A percentile compares a stretch with the other conserved stretches of the same genome.
These are phyloP conservation scores for Coemansia sp. DNA, from an alignment of 192 early-diverging fungal species.

Conservation along the genomic window DNA sequence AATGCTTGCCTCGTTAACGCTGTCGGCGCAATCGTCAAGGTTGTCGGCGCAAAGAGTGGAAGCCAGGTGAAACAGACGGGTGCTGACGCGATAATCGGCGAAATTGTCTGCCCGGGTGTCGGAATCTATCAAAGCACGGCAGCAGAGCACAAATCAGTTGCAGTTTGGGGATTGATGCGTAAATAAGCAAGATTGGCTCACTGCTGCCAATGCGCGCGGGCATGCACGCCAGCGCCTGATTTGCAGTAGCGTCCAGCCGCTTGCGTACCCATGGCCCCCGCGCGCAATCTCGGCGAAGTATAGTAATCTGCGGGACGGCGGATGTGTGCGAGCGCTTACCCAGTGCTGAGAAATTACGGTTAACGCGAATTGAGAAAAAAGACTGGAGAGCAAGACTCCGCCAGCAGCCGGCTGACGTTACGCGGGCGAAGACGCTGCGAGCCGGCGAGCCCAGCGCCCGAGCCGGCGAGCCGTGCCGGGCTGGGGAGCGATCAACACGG, in stretches of 20 bases:
- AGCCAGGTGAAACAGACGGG: conserved; percentile 23
- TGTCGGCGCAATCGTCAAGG: conserved; percentile 25
- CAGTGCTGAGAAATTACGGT: neutral
- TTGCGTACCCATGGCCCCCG: conserved; percentile 8
- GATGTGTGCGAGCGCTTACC: conserved; percentile 3
- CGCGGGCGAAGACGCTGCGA: too few species aligned
- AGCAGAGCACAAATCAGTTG: neutral
- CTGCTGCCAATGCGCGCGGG: neutral
- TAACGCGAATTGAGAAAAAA: neutral
- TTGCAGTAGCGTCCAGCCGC: conserved; percentile 2
- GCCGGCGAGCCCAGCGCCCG: too few species aligned
- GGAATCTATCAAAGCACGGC: conserved; percentile 22
- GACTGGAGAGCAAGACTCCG: too few species aligned
- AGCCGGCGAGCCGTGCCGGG: too few species aligned
- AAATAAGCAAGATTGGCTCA: neutral
- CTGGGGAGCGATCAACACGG: too few species aligned
- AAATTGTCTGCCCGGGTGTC: neutral
- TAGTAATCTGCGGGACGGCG: neutral
- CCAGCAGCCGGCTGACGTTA: too few species aligned
- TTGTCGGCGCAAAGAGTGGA: conserved; percentile 22
- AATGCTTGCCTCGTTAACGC: conserved; percentile 36
- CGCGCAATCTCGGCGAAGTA: neutral
- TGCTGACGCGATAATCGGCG: conserved; percentile 7
- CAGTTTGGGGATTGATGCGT: neutral
- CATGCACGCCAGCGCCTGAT: neutral